Evolutionary conservation across 2,329 filamentous ascomycete genomes (phyloP).

Genomic region (Cercospora sojina): DNA sequence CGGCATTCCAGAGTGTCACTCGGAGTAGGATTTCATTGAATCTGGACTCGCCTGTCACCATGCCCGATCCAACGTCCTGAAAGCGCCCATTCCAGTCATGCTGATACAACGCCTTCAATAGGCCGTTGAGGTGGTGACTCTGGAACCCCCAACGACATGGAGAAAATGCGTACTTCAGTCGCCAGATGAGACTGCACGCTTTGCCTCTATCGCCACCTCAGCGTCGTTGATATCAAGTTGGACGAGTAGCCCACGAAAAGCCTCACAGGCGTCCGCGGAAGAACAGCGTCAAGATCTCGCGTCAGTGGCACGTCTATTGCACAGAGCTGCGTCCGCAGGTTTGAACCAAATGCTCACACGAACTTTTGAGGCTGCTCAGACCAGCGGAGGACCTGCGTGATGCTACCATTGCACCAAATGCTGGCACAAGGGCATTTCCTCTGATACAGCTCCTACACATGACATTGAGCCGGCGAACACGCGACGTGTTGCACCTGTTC

Average conservation of each 20-base stretch:
- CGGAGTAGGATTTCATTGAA: neutral
- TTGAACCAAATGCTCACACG: neutral
- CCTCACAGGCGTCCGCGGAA: neutral
- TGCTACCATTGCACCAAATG: neutral
- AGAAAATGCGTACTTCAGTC: neutral
- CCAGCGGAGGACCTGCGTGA: neutral
- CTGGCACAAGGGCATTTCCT: neutral
- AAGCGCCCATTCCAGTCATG: neutral
- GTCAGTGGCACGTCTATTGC: neutral
- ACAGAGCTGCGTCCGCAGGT: neutral
- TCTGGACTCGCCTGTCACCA: neutral
- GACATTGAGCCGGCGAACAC: neutral
- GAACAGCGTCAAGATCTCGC: neutral
- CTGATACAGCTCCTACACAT: neutral
- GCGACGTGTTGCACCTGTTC: neutral
- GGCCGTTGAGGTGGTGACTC: neutral
- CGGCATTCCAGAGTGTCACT: neutral
- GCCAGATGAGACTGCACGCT: neutral
- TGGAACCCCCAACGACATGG: neutral
- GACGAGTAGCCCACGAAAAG: neutral
- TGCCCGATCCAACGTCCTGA: neutral
- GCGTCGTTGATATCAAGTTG: neutral
- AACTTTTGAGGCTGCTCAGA: neutral
- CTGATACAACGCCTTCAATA: neutral
- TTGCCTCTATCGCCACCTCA: neutral